phyloP scores from a whole-genome alignment of 192 early-diverging fungal species.

The Pilaira anomala region DNA sequence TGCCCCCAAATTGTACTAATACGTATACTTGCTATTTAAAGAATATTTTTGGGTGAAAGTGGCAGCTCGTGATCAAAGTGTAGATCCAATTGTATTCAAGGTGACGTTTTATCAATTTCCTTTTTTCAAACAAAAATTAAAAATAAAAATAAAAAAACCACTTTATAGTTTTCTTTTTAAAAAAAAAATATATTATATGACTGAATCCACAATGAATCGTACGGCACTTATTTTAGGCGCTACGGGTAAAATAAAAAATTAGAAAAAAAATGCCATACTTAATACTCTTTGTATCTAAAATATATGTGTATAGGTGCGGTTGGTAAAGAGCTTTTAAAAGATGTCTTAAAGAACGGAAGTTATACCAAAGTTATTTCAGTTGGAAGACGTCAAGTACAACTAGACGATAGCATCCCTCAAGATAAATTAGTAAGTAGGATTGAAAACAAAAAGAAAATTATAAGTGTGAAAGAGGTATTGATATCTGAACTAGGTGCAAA shows the following conservation, averaged over 20 bases:
- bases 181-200: background rate
- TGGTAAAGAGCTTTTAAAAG: constrained; percentile 54
- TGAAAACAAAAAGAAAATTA: background rate
- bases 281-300: too few relatives aligned
- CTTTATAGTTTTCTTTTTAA: too few relatives aligned
- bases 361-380: constrained; percentile 55
- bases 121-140: too few relatives aligned
- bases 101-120: too few relatives aligned
- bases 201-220: background rate
- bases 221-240: constrained; percentile 35
- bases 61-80: too few relatives aligned
- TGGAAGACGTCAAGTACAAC: constrained; percentile 46
- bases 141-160: too few relatives aligned
- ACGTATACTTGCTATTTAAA: too few relatives aligned
- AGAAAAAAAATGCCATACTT: too few relatives aligned
- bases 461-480: background rate
- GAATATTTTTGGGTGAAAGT: too few relatives aligned
- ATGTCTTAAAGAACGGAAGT: constrained; percentile 43
- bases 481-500: constrained; percentile 60
- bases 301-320: constrained; percentile 44
- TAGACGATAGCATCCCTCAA: constrained; percentile 36
- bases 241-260: too few relatives aligned
- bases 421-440: constrained; percentile 44
- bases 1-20: too few relatives aligned
- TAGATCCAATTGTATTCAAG: too few relatives aligned